Percentiles rank a stretch among this genome's conserved stretches.
Conservation (phyloP, 208 protist species). For the Acanthamoeba healyi region DNA sequence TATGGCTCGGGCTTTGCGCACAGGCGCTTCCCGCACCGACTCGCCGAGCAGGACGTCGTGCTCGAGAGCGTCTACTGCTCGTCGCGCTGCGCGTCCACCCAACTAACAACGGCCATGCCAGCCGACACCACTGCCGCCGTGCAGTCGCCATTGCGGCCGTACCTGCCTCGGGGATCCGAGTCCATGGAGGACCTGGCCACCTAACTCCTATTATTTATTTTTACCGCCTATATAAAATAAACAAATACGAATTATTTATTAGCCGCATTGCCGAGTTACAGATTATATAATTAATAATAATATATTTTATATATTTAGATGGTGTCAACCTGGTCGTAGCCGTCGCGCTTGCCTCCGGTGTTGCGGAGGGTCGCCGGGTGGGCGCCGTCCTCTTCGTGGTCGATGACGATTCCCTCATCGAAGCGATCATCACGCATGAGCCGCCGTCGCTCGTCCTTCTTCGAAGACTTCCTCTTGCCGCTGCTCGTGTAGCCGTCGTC, state of each 20-base stretch:
- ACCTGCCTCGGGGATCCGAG: background rate
- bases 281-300: no score
- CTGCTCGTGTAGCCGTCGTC: background rate
- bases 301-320: no score
- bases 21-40: background rate
- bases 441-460: constrained; percentile 36
- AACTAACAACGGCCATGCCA: no score
- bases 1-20: background rate
- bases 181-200: constrained; percentile 1
- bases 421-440: background rate
- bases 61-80: constrained; percentile 36
- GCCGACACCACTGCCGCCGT: background rate
- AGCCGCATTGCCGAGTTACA: no score
- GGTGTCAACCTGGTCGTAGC: background rate
- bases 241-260: background rate
- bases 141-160: background rate
- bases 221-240: background rate
- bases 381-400: background rate
- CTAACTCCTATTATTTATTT: background rate
- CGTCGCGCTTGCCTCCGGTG: background rate
- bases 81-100: background rate
- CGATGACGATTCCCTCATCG: constrained; percentile 10
- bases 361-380: background rate
- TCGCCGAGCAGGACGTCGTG: constrained; percentile 16
- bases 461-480: background rate